phyloP scores from a whole-genome alignment of 2,329 filamentous ascomycete species.

The Aaosphaeria arxii region DNA sequence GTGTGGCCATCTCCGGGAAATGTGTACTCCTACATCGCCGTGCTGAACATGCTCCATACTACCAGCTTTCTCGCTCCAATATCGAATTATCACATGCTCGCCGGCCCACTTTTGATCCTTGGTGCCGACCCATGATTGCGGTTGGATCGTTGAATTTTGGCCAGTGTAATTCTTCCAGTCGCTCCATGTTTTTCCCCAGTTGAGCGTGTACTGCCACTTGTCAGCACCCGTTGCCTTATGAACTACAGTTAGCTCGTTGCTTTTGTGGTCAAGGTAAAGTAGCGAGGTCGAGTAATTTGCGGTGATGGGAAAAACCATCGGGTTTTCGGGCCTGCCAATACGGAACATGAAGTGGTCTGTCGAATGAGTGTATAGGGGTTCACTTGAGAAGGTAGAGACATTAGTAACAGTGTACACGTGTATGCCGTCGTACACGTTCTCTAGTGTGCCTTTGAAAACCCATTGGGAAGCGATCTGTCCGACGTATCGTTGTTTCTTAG shows the following conservation, averaged over 20 bases:
- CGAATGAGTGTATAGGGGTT: constrained; percentile 43
- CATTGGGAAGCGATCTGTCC: constrained; percentile 56
- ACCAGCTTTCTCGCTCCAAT: constrained; percentile 58
- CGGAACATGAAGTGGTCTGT: constrained; percentile 62
- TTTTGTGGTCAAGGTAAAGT: constrained; percentile 40
- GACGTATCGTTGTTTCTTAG: constrained; percentile 36
- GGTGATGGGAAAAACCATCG: constrained; percentile 54
- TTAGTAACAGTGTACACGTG: constrained; percentile 59
- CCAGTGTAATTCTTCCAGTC: constrained; percentile 57
- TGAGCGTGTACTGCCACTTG: constrained; percentile 60
- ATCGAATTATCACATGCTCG: constrained; percentile 62
- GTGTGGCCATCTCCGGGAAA: constrained; percentile 56
- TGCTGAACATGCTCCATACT: constrained; percentile 61
- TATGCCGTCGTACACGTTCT: constrained; percentile 59
- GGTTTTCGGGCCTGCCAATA: constrained; percentile 57
- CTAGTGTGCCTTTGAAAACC: constrained; percentile 52
- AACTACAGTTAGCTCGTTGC: constrained; percentile 49
- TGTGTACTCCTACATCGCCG: constrained; percentile 48
- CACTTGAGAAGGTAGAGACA: constrained; percentile 43
- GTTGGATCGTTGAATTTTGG: constrained; percentile 47
- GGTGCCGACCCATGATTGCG: constrained; percentile 58
- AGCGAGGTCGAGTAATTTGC: constrained; percentile 60
- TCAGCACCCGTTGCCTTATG: constrained; percentile 62
- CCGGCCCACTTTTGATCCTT: constrained; percentile 58
- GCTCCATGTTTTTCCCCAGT: constrained; percentile 60